Percentiles rank a stretch among this genome's conserved stretches.
Evolutionary conservation across 495 filamentous ascomycete genomes (phyloP).

Genomic region (Neurospora sp.): DNA sequence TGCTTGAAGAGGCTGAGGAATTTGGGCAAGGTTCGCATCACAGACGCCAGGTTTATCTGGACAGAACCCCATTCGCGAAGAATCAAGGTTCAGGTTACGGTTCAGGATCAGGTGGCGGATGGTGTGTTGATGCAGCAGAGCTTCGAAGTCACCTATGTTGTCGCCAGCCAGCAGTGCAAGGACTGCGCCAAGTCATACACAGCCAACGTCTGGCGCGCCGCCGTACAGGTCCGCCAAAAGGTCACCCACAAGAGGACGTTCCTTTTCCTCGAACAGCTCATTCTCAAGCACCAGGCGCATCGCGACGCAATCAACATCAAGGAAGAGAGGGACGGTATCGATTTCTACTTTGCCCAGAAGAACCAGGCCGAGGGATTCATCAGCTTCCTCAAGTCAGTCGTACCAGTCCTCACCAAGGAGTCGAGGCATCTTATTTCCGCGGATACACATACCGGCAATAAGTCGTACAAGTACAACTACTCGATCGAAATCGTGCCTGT

Average conservation of each 20-base stretch:
- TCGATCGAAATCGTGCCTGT: constrained; percentile 81
- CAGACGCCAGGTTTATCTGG: constrained; percentile 95
- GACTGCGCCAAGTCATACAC: constrained; percentile 94
- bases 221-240: constrained; percentile 86
- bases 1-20: constrained; percentile 78
- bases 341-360: constrained; percentile 83
- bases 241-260: constrained; percentile 97
- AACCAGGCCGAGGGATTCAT: constrained; percentile 92
- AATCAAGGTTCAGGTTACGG: constrained; percentile 84
- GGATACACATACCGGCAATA: constrained; percentile 82
- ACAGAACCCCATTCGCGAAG: constrained; percentile 91
- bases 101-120: constrained; percentile 62
- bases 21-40: constrained; percentile 76
- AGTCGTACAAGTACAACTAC: constrained; percentile 87
- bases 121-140: constrained; percentile 84
- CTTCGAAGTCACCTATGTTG: constrained; percentile 88
- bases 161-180: constrained; percentile 79
- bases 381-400: constrained; percentile 76
- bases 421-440: constrained; percentile 86
- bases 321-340: constrained; percentile 84
- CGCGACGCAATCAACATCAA: constrained; percentile 94
- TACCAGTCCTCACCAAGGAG: constrained; percentile 71
- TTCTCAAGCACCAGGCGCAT: constrained; percentile 87
- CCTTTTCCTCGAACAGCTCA: constrained; percentile 90
- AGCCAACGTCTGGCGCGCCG: constrained; percentile 56